Conservation (phyloP, 2,329 filamentous ascomycete genomes). For the Paecilomyces formosus region DNA sequence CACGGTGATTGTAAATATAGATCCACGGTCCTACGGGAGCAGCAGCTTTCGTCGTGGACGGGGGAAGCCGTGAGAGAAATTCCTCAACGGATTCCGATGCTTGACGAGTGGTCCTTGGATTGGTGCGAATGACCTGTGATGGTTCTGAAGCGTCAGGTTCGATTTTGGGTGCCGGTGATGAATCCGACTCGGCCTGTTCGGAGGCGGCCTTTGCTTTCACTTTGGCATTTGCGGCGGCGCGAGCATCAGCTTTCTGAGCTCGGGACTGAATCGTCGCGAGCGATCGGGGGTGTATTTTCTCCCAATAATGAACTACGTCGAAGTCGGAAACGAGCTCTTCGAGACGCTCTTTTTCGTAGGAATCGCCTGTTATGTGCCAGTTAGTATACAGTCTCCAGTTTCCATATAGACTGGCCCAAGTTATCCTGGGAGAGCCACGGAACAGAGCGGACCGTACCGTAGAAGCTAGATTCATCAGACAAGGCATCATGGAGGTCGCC, state of each 20-base stretch:
- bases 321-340: conserved; percentile 46
- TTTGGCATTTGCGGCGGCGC: conserved; percentile 1
- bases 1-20: conserved; percentile 57
- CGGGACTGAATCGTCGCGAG: conserved; percentile 26
- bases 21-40: conserved; percentile 56
- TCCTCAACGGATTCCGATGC: conserved; percentile 57
- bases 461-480: conserved; percentile 40
- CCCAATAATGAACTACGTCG: conserved; percentile 46
- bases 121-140: neutral
- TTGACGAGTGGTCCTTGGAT: conserved; percentile 17
- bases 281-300: conserved; percentile 19
- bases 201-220: conserved; percentile 3
- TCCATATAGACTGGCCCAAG: neutral
- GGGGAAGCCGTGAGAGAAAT: conserved; percentile 63
- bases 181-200: conserved; percentile 6
- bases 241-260: conserved; percentile 7
- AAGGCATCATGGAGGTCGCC: conserved; percentile 16
- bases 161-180: conserved; percentile 30
- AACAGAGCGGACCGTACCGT: conserved; percentile 20
- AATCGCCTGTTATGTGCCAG: conserved; percentile 45
- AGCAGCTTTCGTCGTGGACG: conserved; percentile 49
- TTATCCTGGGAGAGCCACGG: neutral
- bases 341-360: conserved; percentile 41
- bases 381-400: neutral
- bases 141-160: neutral